A percentile compares a stretch with the other conserved stretches of the same genome.
Conservation (phyloP, 805 yeast genomes). For the Hemisphaericaspora nanyangensis region DNA sequence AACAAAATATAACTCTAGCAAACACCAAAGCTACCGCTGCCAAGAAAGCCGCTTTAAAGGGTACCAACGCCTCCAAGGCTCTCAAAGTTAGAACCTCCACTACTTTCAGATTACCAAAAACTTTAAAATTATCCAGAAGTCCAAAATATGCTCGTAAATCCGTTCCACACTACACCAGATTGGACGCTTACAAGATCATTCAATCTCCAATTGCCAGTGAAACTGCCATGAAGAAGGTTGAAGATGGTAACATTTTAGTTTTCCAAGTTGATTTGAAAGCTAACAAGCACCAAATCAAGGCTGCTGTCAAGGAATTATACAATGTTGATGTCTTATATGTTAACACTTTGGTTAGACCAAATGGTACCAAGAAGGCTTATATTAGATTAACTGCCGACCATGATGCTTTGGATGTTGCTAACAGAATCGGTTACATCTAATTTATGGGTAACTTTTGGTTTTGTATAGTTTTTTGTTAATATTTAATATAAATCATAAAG, state of each 20-base stretch:
- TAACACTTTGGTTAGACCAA: slow-evolving; percentile 97
- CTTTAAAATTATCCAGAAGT: slow-evolving; percentile 86
- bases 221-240: slow-evolving; percentile 99
- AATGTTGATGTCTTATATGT: slow-evolving; percentile 91
- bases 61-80: slow-evolving; percentile 88
- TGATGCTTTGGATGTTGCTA: slow-evolving; percentile 99
- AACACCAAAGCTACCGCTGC: slow-evolving; percentile 90
- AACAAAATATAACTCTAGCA: slow-evolving; percentile 29
- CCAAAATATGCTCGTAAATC: slow-evolving; percentile 95
- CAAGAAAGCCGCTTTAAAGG: slow-evolving; percentile 98
- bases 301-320: slow-evolving; percentile 97
- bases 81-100: slow-evolving; percentile 92
- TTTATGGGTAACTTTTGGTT: not conserved
- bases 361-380: slow-evolving; percentile 99
- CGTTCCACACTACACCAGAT: slow-evolving; percentile 96
- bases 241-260: slow-evolving; percentile 98
- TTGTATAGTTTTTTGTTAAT: slow-evolving; percentile 1
- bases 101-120: slow-evolving; percentile 96
- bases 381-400: slow-evolving; percentile 97
- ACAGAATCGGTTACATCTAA: slow-evolving; percentile 99
- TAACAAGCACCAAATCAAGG: slow-evolving; percentile 98
- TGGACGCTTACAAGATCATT: slow-evolving; percentile 92
- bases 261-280: slow-evolving; percentile 97
- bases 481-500: slow-evolving; percentile 1
- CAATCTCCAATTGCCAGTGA: slow-evolving; percentile 95